These are phyloP conservation scores for Flaveria linearis DNA, from an alignment of 129 eudicot species.

Conservation along the genomic window DNA sequence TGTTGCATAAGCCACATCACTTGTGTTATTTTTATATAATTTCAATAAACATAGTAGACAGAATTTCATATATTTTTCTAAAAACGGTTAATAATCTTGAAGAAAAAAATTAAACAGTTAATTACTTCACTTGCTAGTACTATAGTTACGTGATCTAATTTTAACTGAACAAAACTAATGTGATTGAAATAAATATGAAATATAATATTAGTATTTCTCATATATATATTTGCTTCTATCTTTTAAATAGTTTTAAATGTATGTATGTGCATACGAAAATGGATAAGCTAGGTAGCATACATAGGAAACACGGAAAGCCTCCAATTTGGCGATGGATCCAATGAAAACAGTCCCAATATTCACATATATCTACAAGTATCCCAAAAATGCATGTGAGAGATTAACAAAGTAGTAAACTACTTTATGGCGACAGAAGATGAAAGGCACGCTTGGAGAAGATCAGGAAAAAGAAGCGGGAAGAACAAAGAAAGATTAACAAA, in stretches of 20 bases:
- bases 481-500: too few species aligned
- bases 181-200: not conserved
- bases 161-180: not conserved
- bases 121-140: not conserved
- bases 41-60: too few species aligned
- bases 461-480: too few species aligned
- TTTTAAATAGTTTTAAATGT: constrained; percentile 1
- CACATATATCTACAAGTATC: constrained; percentile 13
- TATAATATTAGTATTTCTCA: not conserved
- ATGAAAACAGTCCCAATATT: constrained; percentile 35
- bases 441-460: too few species aligned
- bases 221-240: not conserved
- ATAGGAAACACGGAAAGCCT: constrained; percentile 28
- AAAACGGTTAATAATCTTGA: too few species aligned
- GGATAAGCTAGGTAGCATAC: constrained; percentile 24
- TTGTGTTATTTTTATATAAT: too few species aligned
- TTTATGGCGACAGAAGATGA: too few species aligned
- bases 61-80: too few species aligned
- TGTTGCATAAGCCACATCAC: too few species aligned
- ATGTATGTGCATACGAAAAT: not conserved
- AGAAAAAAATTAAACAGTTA: too few species aligned
- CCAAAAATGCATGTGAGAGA: too few species aligned
- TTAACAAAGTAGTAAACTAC: too few species aligned
- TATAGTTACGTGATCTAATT: not conserved
- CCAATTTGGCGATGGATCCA: constrained; percentile 58